These are phyloP conservation scores for Caloboletus firmus DNA, from an alignment of 1,284 basidiomycete species.

Conservation along the genomic window DNA sequence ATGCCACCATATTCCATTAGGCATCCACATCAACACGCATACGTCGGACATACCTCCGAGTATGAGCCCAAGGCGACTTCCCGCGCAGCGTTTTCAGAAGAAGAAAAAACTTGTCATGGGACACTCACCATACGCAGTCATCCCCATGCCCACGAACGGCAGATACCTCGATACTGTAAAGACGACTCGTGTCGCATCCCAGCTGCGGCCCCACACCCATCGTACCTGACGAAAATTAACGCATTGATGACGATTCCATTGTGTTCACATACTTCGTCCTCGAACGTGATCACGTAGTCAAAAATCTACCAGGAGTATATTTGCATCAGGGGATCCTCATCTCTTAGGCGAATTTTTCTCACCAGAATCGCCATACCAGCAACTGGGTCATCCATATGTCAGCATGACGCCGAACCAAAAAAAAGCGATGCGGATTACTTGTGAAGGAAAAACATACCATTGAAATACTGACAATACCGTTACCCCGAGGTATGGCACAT, in stretches of 20 bases:
- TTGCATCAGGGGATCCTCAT: background rate
- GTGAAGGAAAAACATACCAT: slow-evolving; percentile 9
- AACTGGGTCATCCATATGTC: background rate
- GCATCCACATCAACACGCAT: background rate
- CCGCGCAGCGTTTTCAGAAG: background rate
- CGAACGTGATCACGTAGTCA: slow-evolving; percentile 20
- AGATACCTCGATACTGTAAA: slow-evolving; percentile 23
- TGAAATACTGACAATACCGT: slow-evolving; percentile 11
- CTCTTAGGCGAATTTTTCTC: background rate
- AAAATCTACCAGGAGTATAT: slow-evolving; percentile 8
- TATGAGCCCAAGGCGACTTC: slow-evolving; percentile 10
- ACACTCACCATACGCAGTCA: slow-evolving; percentile 17
- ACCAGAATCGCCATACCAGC: slow-evolving; percentile 19
- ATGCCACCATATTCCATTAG: background rate
- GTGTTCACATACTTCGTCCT: slow-evolving; percentile 17
- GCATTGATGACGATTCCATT: background rate
- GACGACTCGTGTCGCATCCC: slow-evolving; percentile 17
- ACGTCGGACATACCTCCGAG: slow-evolving; percentile 6
- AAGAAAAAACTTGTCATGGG: background rate
- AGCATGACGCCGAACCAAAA: background rate
- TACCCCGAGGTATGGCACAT: background rate
- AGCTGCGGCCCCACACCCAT: slow-evolving; percentile 21
- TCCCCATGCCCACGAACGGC: slow-evolving; percentile 16
- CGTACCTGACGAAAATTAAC: slow-evolving; percentile 3
- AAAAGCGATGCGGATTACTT: background rate